These are phyloP conservation scores for Aspergillus ellipticus DNA, from an alignment of 495 filamentous ascomycete species.

Conservation along the genomic window DNA sequence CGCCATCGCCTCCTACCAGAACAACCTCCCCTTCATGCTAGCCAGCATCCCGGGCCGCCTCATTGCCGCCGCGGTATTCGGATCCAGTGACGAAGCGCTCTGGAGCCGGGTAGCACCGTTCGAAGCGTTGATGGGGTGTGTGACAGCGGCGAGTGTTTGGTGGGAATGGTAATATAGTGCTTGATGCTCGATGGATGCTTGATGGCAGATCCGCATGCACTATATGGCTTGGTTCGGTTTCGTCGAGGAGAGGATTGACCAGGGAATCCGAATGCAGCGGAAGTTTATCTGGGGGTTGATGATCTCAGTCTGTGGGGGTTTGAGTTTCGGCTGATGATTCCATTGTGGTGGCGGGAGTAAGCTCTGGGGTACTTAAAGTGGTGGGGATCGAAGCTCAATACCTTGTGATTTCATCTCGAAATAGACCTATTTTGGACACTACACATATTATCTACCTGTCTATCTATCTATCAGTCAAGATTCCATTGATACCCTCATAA, in stretches of 20 bases:
- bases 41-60: constrained; percentile 20
- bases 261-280: no score
- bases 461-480: not conserved
- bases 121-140: constrained; percentile 19
- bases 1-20: constrained; percentile 21
- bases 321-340: not conserved
- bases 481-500: no score
- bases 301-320: not conserved
- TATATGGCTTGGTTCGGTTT: no score
- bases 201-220: no score
- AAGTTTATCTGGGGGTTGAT: not conserved
- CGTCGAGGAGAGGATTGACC: no score
- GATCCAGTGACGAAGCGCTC: constrained; percentile 10
- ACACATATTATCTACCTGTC: not conserved
- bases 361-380: no score
- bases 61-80: constrained; percentile 19
- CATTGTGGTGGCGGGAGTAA: not conserved
- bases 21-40: constrained; percentile 25
- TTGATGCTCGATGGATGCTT: no score
- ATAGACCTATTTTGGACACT: no score
- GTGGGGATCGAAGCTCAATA: no score
- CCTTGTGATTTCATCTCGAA: no score
- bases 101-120: constrained; percentile 25
- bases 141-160: constrained; percentile 17
- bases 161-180: constrained; percentile 19